These are phyloP conservation scores for Pseudopyrenochaeta lycopersici DNA, from an alignment of 2,329 filamentous ascomycete species.

Conservation along the genomic window DNA sequence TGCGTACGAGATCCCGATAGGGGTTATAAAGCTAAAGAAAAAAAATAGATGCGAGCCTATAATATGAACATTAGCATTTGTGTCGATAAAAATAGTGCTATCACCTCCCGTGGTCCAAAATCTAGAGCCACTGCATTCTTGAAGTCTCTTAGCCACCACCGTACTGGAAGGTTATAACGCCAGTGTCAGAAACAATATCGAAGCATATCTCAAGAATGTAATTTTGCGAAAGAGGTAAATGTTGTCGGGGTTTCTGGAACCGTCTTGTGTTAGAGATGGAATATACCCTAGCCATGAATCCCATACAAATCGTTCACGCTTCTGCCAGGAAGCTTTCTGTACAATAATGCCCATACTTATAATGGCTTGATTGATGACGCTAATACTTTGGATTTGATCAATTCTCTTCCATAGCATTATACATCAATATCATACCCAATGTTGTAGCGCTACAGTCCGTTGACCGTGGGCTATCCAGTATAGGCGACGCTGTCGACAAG, in stretches of 20 bases:
- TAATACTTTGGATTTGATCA: slow-evolving; percentile 63
- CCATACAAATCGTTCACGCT: slow-evolving; percentile 23
- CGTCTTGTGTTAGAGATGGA: slow-evolving; percentile 25
- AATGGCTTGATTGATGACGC: slow-evolving; percentile 45
- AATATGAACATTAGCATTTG: neutral
- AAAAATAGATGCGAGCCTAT: too few species aligned
- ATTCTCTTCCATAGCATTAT: slow-evolving; percentile 59
- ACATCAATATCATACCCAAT: slow-evolving; percentile 42
- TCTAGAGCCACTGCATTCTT: too few species aligned
- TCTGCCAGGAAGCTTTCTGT: slow-evolving; percentile 42
- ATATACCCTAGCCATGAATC: neutral
- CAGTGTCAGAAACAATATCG: slow-evolving; percentile 25
- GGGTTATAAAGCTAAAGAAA: too few species aligned
- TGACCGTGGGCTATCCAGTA: slow-evolving; percentile 32
- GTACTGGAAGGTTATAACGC: too few species aligned
- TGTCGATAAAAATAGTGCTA: neutral
- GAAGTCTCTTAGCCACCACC: too few species aligned
- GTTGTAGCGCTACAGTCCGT: slow-evolving; percentile 42
- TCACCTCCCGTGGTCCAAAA: neutral
- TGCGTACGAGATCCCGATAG: neutral
- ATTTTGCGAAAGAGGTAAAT: slow-evolving; percentile 25
- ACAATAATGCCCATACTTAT: slow-evolving; percentile 48
- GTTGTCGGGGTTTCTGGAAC: slow-evolving; percentile 27
- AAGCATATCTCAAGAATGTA: slow-evolving; percentile 36
- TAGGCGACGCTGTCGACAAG: slow-evolving; percentile 36